These are phyloP conservation scores for Taphrina confusa DNA, from an alignment of 1,139 yeast genomes.

Conservation along the genomic window DNA sequence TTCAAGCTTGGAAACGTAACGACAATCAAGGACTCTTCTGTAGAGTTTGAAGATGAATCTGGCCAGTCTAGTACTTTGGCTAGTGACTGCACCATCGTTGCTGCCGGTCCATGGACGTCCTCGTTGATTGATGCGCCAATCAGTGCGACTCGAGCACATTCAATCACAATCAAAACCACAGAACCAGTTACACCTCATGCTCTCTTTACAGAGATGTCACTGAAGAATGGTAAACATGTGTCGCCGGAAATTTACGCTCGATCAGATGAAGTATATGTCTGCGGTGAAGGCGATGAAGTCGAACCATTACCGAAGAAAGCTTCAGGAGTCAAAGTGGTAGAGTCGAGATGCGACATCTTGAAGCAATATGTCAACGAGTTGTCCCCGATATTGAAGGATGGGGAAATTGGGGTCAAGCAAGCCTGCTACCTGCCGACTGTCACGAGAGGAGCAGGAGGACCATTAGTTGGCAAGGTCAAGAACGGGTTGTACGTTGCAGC, in stretches of 20 bases:
- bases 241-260: conserved; percentile 91
- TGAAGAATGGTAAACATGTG: conserved; percentile 59
- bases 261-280: conserved; percentile 91
- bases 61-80: conserved; percentile 44
- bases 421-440: conserved; percentile 95
- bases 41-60: conserved; percentile 12
- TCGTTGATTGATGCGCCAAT: conserved; percentile 86
- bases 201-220: conserved; percentile 82
- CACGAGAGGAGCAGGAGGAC: conserved; percentile 87
- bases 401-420: conserved; percentile 78
- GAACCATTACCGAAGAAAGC: conserved; percentile 92
- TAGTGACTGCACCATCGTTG: conserved; percentile 76
- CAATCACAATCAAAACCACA: conserved; percentile 85
- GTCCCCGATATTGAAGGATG: conserved; percentile 68
- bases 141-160: conserved; percentile 88
- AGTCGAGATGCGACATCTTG: conserved; percentile 83
- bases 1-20: conserved; percentile 67
- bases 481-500: conserved; percentile 75
- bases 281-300: conserved; percentile 94
- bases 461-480: conserved; percentile 88
- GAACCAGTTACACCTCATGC: conserved; percentile 81
- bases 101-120: conserved; percentile 97
- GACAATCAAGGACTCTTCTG: conserved; percentile 24
- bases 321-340: conserved; percentile 86
- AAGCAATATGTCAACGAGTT: conserved; percentile 79